Conservation (phyloP, 2,329 filamentous ascomycete species). For the Xylariaceae sp. region DNA sequence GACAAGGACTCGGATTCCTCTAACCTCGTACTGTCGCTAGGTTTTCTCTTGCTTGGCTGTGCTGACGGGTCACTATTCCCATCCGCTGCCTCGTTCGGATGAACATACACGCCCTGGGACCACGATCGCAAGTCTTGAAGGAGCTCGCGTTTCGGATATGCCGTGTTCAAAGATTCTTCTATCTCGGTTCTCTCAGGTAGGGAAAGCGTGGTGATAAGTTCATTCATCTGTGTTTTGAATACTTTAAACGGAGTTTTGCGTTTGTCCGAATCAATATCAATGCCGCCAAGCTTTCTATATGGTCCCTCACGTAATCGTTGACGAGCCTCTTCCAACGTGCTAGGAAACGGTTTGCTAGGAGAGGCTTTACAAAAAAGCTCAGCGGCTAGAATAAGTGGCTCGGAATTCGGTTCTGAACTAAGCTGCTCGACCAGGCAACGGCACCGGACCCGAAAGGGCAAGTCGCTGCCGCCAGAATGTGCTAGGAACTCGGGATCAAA, state of each 20-base stretch:
- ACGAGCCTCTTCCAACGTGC: conserved; percentile 8
- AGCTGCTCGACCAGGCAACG: conserved; percentile 30
- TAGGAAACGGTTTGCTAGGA: conserved; percentile 1
- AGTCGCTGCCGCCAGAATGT: conserved; percentile 19
- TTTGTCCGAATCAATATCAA: conserved; percentile 16
- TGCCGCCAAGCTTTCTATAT: conserved; percentile 28
- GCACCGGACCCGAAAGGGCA: conserved; percentile 36
- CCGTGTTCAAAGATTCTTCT: conserved; percentile 17
- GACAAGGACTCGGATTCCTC: conserved; percentile 24
- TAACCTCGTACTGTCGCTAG: not conserved
- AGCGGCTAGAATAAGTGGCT: conserved; percentile 30
- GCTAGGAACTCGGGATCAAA: conserved; percentile 15
- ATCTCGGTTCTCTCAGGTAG: conserved; percentile 1
- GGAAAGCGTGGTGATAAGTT: conserved; percentile 21
- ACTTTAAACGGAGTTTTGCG: not conserved
- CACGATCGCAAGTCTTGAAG: conserved; percentile 31
- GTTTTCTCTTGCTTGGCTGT: not conserved
- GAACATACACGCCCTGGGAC: conserved; percentile 28
- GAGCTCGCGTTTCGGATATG: conserved; percentile 23
- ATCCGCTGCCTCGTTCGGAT: conserved; percentile 7
- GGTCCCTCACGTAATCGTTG: conserved; percentile 28
- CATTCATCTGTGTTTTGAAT: conserved; percentile 22
- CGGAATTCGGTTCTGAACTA: not conserved
- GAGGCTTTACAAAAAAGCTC: conserved; percentile 34
- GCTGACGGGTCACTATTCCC: not conserved